phyloP scores from a whole-genome alignment of 2,329 filamentous ascomycete species.

The Epichloe typhina region DNA sequence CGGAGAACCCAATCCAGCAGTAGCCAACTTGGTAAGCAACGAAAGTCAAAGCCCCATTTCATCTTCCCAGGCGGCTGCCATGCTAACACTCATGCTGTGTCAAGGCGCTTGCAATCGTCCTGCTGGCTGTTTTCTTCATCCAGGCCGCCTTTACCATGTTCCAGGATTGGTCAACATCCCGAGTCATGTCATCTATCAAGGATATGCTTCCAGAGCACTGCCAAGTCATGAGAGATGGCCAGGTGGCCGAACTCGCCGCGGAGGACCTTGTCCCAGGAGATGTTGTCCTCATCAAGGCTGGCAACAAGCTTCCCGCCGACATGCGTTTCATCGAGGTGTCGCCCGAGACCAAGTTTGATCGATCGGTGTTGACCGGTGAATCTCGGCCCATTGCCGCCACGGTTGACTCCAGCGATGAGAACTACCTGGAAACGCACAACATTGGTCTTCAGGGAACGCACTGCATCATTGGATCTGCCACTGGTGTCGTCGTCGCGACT shows the following conservation, averaged over 20 bases:
- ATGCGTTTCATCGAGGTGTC: slow-evolving; percentile 57
- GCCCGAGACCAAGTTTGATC: slow-evolving; percentile 57
- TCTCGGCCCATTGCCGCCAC: slow-evolving; percentile 50
- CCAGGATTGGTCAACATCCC: slow-evolving; percentile 63
- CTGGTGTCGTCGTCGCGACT: slow-evolving; percentile 57
- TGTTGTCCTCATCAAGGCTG: slow-evolving; percentile 52
- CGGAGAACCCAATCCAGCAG: slow-evolving; percentile 48
- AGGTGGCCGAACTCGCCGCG: slow-evolving; percentile 34
- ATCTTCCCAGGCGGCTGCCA: no score
- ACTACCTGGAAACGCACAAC: slow-evolving; percentile 64
- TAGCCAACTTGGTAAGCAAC: slow-evolving; percentile 42
- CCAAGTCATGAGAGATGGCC: slow-evolving; percentile 47
- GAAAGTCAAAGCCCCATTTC: neutral
- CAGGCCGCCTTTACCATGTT: slow-evolving; percentile 58
- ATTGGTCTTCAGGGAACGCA: slow-evolving; percentile 73
- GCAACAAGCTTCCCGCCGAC: slow-evolving; percentile 63
- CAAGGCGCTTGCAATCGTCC: slow-evolving; percentile 55
- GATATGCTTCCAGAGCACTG: slow-evolving; percentile 68
- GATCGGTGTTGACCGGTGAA: slow-evolving; percentile 59
- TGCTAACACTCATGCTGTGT: neutral
- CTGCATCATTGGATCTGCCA: slow-evolving; percentile 54
- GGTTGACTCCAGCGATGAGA: slow-evolving; percentile 53
- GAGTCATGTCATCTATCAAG: slow-evolving; percentile 69
- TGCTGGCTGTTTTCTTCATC: slow-evolving; percentile 55
- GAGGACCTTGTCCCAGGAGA: slow-evolving; percentile 60